These are phyloP conservation scores for Adiantum capillusveneris DNA, from an alignment of 75 land plant species.

Conservation along the genomic window DNA sequence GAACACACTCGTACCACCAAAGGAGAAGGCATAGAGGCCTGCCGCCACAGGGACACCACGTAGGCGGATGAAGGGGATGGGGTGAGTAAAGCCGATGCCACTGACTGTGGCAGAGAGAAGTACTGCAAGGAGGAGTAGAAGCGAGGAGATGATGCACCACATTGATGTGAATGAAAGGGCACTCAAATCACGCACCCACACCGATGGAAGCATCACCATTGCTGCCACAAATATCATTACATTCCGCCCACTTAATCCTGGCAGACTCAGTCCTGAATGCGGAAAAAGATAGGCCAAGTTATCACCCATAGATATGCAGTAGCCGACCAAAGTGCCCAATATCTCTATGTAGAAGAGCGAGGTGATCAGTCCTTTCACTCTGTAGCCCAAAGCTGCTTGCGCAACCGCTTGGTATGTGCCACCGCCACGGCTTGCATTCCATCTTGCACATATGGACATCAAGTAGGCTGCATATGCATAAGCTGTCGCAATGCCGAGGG, in stretches of 20 bases:
- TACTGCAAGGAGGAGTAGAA: slow-evolving; percentile 36
- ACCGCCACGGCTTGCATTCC: slow-evolving; percentile 10
- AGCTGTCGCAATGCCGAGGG: slow-evolving; percentile 34
- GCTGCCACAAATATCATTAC: background rate
- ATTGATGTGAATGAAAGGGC: slow-evolving; percentile 50
- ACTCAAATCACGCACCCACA: slow-evolving; percentile 59
- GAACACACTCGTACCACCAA: slow-evolving; percentile 64
- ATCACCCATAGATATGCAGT: slow-evolving; percentile 70
- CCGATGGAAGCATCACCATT: slow-evolving; percentile 29
- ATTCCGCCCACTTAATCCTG: slow-evolving; percentile 4
- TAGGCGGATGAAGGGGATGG: slow-evolving; percentile 38
- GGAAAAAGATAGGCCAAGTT: slow-evolving; percentile 42
- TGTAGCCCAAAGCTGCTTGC: slow-evolving; percentile 39
- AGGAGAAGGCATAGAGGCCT: slow-evolving; percentile 64
- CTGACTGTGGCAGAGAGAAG: slow-evolving; percentile 41
- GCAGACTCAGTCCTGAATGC: slow-evolving; percentile 7
- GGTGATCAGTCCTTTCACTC: slow-evolving; percentile 35
- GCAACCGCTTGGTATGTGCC: slow-evolving; percentile 53
- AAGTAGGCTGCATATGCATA: slow-evolving; percentile 36
- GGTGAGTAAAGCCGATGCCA: slow-evolving; percentile 32
- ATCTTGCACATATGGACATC: slow-evolving; percentile 42
- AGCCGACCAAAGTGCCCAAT: slow-evolving; percentile 55
- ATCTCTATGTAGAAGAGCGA: slow-evolving; percentile 60
- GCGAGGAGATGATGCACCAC: slow-evolving; percentile 47
- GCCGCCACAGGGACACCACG: slow-evolving; percentile 42